A percentile compares a stretch with the other conserved stretches of the same genome.
These are phyloP conservation scores for Neonectria neomacrospora DNA, from an alignment of 2,329 filamentous ascomycete species.

Conservation along the genomic window DNA sequence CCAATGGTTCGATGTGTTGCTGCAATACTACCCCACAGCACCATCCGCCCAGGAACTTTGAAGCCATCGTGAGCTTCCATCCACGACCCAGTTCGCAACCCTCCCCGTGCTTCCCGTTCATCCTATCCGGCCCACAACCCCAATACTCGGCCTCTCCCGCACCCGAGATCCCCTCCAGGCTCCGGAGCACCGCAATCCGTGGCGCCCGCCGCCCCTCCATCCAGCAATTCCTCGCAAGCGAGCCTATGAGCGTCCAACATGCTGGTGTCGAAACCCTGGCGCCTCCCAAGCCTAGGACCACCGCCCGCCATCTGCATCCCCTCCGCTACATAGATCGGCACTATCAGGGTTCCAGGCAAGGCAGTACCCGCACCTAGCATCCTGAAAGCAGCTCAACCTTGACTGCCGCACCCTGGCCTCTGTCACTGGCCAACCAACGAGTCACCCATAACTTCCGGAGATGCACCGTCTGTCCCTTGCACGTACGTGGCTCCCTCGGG, in stretches of 20 bases:
- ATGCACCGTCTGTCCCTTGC: slow-evolving; percentile 36
- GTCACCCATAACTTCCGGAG: slow-evolving; percentile 28
- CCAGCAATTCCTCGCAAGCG: slow-evolving; percentile 30
- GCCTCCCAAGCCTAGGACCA: background rate
- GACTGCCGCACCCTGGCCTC: slow-evolving; percentile 23
- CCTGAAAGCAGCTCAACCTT: slow-evolving; percentile 9
- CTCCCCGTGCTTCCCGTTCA: slow-evolving; percentile 1
- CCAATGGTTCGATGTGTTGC: slow-evolving; percentile 27
- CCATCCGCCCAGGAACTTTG: slow-evolving; percentile 33
- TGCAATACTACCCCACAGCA: slow-evolving; percentile 43
- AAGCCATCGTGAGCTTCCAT: slow-evolving; percentile 43
- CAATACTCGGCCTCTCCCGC: slow-evolving; percentile 4
- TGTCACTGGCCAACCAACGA: slow-evolving; percentile 22
- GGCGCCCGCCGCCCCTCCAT: slow-evolving; percentile 22
- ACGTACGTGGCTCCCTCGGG: slow-evolving; percentile 18
- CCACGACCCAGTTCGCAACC: slow-evolving; percentile 3
- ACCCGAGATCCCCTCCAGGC: slow-evolving; percentile 4
- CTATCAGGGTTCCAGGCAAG: slow-evolving; percentile 31
- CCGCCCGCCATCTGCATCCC: background rate
- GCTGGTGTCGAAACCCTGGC: slow-evolving; percentile 1
- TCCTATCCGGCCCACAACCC: slow-evolving; percentile 6
- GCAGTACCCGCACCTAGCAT: slow-evolving; percentile 24
- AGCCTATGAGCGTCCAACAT: slow-evolving; percentile 36
- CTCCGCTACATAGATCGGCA: slow-evolving; percentile 27
- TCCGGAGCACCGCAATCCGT: slow-evolving; percentile 6